Conservation (phyloP, 2,329 filamentous ascomycete species). For the Stachybotrys echinatus region DNA sequence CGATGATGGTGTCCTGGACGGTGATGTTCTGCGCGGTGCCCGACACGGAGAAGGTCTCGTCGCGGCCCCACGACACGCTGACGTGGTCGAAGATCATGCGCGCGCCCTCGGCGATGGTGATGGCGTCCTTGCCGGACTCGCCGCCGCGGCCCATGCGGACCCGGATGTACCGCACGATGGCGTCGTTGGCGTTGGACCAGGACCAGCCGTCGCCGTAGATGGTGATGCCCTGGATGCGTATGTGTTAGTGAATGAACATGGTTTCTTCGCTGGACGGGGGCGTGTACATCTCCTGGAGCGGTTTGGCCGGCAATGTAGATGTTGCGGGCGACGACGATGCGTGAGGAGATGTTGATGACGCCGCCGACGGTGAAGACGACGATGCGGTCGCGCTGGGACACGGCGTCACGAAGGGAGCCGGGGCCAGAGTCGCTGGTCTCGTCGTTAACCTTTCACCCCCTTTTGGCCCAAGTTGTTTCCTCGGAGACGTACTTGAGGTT, state of each 20-base stretch:
- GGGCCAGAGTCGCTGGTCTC: slow-evolving; percentile 33
- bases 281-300: slow-evolving; percentile 35
- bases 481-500: slow-evolving; percentile 30
- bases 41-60: slow-evolving; percentile 49
- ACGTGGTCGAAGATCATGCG: slow-evolving; percentile 54
- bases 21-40: slow-evolving; percentile 42
- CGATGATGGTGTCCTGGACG: slow-evolving; percentile 48
- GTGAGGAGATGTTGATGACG: slow-evolving; percentile 39
- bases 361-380: slow-evolving; percentile 45
- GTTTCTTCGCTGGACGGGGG: not conserved
- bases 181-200: slow-evolving; percentile 45
- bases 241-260: not conserved
- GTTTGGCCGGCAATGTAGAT: slow-evolving; percentile 46
- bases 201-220: slow-evolving; percentile 50
- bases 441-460: not conserved
- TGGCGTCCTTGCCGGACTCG: slow-evolving; percentile 46
- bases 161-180: slow-evolving; percentile 50
- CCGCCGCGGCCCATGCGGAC: slow-evolving; percentile 48
- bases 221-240: slow-evolving; percentile 32
- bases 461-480: not conserved
- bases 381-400: slow-evolving; percentile 40
- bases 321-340: slow-evolving; percentile 40
- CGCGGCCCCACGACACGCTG: slow-evolving; percentile 48
- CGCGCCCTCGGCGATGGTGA: slow-evolving; percentile 45
- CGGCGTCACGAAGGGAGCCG: slow-evolving; percentile 45